Evolutionary conservation across 257 asterid species (phyloP), one percentile per base, ranked within the genome.

Genomic region (Scutellaria minor): DNA sequence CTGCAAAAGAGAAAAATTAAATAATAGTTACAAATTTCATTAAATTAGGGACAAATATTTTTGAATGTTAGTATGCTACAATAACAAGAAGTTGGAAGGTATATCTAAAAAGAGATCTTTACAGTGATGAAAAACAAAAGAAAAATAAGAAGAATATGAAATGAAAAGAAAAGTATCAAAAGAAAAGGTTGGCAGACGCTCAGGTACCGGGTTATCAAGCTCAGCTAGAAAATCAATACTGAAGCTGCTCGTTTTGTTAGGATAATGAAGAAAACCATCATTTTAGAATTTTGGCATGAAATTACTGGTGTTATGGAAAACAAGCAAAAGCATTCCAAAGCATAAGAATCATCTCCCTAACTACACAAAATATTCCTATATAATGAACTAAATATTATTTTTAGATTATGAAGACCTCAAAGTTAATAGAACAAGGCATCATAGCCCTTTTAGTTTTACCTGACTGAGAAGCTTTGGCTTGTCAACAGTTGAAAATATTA

Each of bases 401-500:
- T 64, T 66, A 64, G 24, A 5, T 44, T 12, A 55, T 18, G 31
- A 75, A 63, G 79, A 52, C 69, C 67, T 13, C 9, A 55, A 35
- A 64, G 54, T 20, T 66, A 64, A 75, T 35, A 76, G n/a, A 48
- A 24, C 46, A 66, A 75, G 47, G 48, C 52, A 62, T 48, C 50
- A 69, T 57, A 66, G 57, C 27, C 54, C 75, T 64, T 64, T 65
- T 76, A 11, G 22, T 24, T 71, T 77, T 83, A 93, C 96, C 98
- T 93, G 90, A 74, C 96, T 91, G 60, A 93, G 96, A 80, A 90
- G 97, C 85, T 89, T 93, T 41, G 97, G 97, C 87, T 91, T 91
- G 91, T 93, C 96, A 68, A 74, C 62, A 54, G 98, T 86, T 42
- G 98, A 91, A 87, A 93, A 91, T 58, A 91, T 89, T 46, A 93